These are phyloP conservation scores for Boletus patriciae DNA, from an alignment of 768 basidiomycete genomes.

Conservation along the genomic window DNA sequence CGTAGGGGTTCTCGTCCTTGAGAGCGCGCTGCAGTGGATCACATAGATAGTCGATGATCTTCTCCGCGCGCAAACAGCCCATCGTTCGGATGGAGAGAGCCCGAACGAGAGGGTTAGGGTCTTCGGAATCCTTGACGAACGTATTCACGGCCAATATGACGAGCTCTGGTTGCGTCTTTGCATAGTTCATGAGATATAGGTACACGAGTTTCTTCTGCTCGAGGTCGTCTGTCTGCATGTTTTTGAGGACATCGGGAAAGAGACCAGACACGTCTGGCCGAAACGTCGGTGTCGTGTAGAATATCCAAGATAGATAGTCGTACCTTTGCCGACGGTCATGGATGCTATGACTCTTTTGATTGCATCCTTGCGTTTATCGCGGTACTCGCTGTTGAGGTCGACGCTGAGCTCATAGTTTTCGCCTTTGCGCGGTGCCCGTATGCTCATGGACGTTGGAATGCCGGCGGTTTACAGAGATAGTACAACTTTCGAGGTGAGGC, in stretches of 20 bases:
- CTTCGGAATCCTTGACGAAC: conserved; percentile 96
- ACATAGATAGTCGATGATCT: conserved; percentile 98
- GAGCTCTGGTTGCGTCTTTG: conserved; percentile 97
- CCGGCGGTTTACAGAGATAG: not conserved
- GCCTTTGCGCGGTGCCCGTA: conserved; percentile 70
- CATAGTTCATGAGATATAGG: conserved; percentile 98
- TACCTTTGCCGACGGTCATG: conserved; percentile 99
- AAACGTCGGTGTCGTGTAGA: conserved; percentile 7
- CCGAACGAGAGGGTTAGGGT: conserved; percentile 93
- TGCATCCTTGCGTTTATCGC: conserved; percentile 95
- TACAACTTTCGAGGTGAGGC: not conserved
- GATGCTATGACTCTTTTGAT: conserved; percentile 97
- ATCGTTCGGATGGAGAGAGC: conserved; percentile 97
- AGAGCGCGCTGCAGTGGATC: conserved; percentile 91
- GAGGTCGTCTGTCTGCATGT: conserved; percentile 99
- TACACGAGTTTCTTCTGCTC: conserved; percentile 99
- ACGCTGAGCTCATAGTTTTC: conserved; percentile 97
- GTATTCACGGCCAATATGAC: conserved; percentile 99
- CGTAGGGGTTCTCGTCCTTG: conserved; percentile 96
- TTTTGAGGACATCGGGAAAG: conserved; percentile 98
- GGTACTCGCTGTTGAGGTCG: conserved; percentile 96
- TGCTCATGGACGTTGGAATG: conserved; percentile 34
- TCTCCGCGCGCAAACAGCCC: conserved; percentile 95
- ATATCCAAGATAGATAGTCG: conserved; percentile 17
- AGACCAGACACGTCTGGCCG: conserved; percentile 81